These are phyloP conservation scores for Immersiella caudata DNA, from an alignment of 495 filamentous ascomycete genomes.

Conservation along the genomic window DNA sequence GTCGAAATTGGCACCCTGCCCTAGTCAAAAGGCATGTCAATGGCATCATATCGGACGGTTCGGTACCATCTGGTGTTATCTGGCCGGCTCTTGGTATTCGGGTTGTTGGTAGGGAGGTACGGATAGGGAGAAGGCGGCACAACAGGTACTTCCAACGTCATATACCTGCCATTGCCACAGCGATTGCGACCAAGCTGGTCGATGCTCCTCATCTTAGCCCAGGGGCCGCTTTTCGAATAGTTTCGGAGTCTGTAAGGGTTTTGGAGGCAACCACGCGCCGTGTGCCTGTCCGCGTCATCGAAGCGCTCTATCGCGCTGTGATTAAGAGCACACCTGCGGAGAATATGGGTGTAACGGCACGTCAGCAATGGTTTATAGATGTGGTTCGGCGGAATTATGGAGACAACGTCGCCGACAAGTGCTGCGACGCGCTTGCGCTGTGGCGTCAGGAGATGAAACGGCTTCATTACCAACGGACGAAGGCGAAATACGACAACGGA, in stretches of 20 bases:
- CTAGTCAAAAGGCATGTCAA: constrained; percentile 23
- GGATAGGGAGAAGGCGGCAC: constrained; percentile 2
- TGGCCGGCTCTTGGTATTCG: constrained; percentile 32
- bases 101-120: not conserved
- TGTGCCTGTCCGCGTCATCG: constrained; percentile 32
- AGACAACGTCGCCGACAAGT: constrained; percentile 27
- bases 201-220: constrained; percentile 36
- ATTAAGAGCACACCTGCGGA: constrained; percentile 43
- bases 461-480: constrained; percentile 8
- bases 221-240: constrained; percentile 44
- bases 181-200: constrained; percentile 39
- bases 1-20: constrained; percentile 24
- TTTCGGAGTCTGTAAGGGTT: constrained; percentile 41
- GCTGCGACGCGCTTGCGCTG: constrained; percentile 27
- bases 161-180: constrained; percentile 28
- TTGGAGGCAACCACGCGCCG: constrained; percentile 28
- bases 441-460: constrained; percentile 33
- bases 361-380: constrained; percentile 43
- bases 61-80: constrained; percentile 24
- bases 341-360: constrained; percentile 38
- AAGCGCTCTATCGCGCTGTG: constrained; percentile 42
- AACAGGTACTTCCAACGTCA: no score
- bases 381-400: constrained; percentile 40
- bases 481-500: not conserved
- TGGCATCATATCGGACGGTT: constrained; percentile 29